These are phyloP conservation scores for Annulohypoxylon stygium DNA, from an alignment of 495 filamentous ascomycete species.

Conservation along the genomic window DNA sequence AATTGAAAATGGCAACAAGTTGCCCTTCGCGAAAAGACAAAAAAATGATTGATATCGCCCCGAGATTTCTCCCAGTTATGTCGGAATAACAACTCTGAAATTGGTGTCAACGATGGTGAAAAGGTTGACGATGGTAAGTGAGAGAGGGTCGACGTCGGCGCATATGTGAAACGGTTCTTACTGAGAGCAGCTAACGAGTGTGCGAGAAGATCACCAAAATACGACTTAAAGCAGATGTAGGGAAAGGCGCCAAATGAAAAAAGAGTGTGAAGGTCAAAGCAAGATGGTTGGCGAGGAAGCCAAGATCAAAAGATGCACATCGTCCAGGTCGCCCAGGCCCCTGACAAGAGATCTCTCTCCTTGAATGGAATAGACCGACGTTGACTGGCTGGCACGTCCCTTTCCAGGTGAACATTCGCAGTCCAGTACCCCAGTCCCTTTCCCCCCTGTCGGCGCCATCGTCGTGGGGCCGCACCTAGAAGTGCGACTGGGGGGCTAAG, in stretches of 20 bases:
- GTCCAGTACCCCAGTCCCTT: conserved; percentile 39
- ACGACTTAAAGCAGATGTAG: conserved; percentile 35
- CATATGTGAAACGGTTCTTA: conserved; percentile 51
- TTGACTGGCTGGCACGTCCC: conserved; percentile 39
- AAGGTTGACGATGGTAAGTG: conserved; percentile 45
- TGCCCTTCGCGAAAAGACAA: conserved; percentile 34
- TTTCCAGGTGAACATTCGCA: conserved; percentile 30
- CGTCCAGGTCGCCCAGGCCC: conserved; percentile 27
- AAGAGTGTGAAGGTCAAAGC: conserved; percentile 42
- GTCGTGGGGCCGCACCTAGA: conserved; percentile 30
- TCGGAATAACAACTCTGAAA: conserved; percentile 19
- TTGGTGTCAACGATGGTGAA: conserved; percentile 33
- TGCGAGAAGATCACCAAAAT: conserved; percentile 33
- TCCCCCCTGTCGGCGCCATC: conserved; percentile 36
- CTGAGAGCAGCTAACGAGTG: conserved; percentile 45
- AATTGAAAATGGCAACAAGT: conserved; percentile 55
- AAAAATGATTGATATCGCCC: conserved; percentile 24
- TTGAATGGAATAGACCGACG: conserved; percentile 28
- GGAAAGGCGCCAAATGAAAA: conserved; percentile 34
- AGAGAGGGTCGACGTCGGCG: conserved; percentile 44
- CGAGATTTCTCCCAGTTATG: conserved; percentile 27
- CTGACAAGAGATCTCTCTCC: conserved; percentile 46
- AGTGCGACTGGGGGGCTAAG: conserved; percentile 22
- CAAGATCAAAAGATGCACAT: conserved; percentile 44
- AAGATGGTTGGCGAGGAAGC: conserved; percentile 49